Evolutionary conservation across 2,329 filamentous ascomycete species (phyloP).

Genomic region (Blastomyces emzantsi): DNA sequence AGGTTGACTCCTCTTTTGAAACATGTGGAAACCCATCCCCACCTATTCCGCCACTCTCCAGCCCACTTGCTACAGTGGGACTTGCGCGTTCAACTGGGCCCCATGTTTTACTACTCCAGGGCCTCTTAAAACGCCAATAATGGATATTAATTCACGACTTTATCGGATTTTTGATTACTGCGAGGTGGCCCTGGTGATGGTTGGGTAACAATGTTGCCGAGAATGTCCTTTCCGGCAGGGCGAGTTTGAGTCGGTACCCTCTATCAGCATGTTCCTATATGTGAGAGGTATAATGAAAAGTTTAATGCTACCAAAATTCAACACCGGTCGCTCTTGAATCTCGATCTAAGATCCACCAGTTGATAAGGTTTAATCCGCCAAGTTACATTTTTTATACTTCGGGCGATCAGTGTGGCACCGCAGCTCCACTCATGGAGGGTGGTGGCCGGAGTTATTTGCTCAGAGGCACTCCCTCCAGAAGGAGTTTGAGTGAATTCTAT

Average conservation of each 20-base stretch:
- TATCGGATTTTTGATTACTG: background rate
- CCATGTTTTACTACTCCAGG: background rate
- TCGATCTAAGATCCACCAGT: background rate
- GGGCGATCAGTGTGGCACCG: background rate
- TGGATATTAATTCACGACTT: background rate
- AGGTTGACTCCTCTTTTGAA: background rate
- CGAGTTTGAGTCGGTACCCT: background rate
- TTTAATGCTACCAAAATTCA: background rate
- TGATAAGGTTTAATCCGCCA: background rate
- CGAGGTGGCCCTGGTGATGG: background rate
- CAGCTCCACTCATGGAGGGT: background rate
- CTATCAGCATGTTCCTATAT: background rate
- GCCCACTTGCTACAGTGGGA: background rate
- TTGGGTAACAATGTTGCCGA: background rate
- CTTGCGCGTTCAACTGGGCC: background rate
- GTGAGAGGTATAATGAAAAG: background rate
- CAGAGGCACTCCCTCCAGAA: background rate
- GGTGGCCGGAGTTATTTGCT: background rate
- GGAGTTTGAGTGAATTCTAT: background rate
- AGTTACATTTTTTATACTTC: background rate
- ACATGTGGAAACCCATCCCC: background rate
- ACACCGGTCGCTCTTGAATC: no score
- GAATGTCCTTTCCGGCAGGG: background rate
- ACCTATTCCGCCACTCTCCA: background rate
- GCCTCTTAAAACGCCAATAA: background rate